Conservation (phyloP, 1,139 yeast species). For the Yamadazyma aaseri region DNA sequence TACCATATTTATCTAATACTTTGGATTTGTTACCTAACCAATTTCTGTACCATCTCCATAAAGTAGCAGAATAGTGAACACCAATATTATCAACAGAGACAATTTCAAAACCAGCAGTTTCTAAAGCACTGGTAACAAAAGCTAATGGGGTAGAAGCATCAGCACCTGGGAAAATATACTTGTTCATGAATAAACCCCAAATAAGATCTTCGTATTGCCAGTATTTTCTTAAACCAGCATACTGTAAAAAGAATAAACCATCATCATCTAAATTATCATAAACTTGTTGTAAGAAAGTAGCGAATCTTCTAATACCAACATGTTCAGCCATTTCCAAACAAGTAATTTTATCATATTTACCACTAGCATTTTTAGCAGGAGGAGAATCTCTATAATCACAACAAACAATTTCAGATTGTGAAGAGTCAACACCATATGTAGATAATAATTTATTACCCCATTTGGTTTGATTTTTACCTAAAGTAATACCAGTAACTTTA, state of each 20-base stretch:
- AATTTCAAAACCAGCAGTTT: constrained; percentile 83
- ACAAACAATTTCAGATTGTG: constrained; percentile 79
- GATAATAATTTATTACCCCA: constrained; percentile 78
- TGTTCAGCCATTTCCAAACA: constrained; percentile 97
- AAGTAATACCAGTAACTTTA: constrained; percentile 82
- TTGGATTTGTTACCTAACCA: constrained; percentile 85
- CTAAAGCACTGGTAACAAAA: constrained; percentile 74
- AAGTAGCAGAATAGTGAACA: constrained; percentile 87
- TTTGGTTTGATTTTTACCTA: constrained; percentile 87
- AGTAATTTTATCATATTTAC: constrained; percentile 82
- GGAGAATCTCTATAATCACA: constrained; percentile 93
- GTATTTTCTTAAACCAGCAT: constrained; percentile 85
- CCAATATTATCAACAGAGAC: constrained; percentile 86
- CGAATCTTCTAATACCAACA: constrained; percentile 86
- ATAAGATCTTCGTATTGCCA: constrained; percentile 95
- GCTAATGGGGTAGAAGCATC: constrained; percentile 94
- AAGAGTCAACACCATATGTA: constrained; percentile 63
- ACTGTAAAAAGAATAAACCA: constrained; percentile 83
- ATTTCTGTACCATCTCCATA: constrained; percentile 95
- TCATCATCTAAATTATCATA: constrained; percentile 88
- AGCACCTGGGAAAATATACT: constrained; percentile 96
- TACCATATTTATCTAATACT: constrained; percentile 78
- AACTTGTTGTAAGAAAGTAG: constrained; percentile 74
- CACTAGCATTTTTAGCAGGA: constrained; percentile 52
- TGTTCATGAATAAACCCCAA: constrained; percentile 97